Evolutionary conservation across 495 filamentous ascomycete species (phyloP).

Genomic region (Penicillium lividum): DNA sequence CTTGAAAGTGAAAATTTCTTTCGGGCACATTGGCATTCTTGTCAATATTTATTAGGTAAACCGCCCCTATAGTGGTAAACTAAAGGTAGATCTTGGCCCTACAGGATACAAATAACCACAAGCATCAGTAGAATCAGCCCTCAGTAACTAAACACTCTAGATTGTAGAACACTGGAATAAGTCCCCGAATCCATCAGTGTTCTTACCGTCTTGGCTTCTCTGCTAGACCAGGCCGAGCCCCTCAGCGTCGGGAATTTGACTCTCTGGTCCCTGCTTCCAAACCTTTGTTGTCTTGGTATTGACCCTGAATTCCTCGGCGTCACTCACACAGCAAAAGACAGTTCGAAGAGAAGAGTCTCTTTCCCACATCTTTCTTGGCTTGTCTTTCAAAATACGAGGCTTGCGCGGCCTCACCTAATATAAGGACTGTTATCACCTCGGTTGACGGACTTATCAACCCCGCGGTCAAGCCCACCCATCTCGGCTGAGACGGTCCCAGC

Average conservation of each 20-base stretch:
- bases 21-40: slow-evolving; percentile 8
- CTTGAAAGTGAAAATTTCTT: slow-evolving; percentile 8
- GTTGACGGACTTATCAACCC: background rate
- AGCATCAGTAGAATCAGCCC: background rate
- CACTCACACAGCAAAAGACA: background rate
- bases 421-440: background rate
- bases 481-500: background rate
- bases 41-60: slow-evolving; percentile 29
- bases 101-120: background rate
- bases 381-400: background rate
- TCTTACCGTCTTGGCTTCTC: slow-evolving; percentile 1
- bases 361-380: background rate
- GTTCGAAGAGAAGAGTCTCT: background rate
- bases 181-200: slow-evolving; percentile 5
- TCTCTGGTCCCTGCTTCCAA: background rate
- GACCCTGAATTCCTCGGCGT: slow-evolving; percentile 6
- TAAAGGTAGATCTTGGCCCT: background rate
- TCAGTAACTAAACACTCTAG: too few relatives aligned
- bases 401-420: background rate
- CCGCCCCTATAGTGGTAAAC: background rate
- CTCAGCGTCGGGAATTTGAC: background rate
- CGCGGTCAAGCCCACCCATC: background rate
- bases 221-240: background rate
- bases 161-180: background rate
- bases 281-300: slow-evolving; percentile 3